Conservation (phyloP, 805 yeast species). For the Saccharomycopsis amapae region DNA sequence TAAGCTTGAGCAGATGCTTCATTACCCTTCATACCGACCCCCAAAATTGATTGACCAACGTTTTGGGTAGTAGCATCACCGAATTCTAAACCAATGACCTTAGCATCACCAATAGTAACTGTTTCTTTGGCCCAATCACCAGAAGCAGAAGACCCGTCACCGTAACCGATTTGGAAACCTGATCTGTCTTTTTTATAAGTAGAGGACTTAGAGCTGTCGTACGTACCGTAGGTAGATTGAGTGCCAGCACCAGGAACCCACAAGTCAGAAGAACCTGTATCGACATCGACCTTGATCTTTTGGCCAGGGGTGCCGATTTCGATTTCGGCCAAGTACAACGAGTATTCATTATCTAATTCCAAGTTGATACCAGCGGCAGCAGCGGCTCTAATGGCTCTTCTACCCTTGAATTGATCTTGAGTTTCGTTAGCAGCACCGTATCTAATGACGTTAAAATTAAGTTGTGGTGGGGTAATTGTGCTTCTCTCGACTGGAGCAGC, state of each 20-base stretch:
- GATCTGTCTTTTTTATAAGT: conserved; percentile 30
- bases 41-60: conserved; percentile 40
- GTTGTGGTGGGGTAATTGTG: conserved; percentile 1
- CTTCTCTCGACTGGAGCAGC: conserved; percentile 17
- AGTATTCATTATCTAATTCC: conserved; percentile 31
- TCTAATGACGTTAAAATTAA: conserved; percentile 18
- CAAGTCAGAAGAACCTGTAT: conserved; percentile 44
- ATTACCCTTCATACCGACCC: conserved; percentile 62
- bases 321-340: conserved; percentile 37
- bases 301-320: conserved; percentile 40
- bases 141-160: conserved; percentile 42
- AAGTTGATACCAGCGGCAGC: conserved; percentile 23
- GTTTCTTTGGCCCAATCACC: conserved; percentile 33
- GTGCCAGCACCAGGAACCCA: conserved; percentile 35
- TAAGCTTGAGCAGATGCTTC: conserved; percentile 54
- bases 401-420: too few relatives aligned
- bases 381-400: background rate
- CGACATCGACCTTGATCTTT: conserved; percentile 35
- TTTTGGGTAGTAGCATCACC: conserved; percentile 19
- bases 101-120: conserved; percentile 12
- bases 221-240: conserved; percentile 28
- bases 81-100: conserved; percentile 6
- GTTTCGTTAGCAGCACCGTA: too few relatives aligned
- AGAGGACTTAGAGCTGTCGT: conserved; percentile 30
- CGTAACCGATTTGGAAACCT: conserved; percentile 37